A percentile compares a stretch with the other conserved stretches of the same genome.
Evolutionary conservation across 2,329 filamentous ascomycete species (phyloP).

Genomic region (Moelleriella libera): DNA sequence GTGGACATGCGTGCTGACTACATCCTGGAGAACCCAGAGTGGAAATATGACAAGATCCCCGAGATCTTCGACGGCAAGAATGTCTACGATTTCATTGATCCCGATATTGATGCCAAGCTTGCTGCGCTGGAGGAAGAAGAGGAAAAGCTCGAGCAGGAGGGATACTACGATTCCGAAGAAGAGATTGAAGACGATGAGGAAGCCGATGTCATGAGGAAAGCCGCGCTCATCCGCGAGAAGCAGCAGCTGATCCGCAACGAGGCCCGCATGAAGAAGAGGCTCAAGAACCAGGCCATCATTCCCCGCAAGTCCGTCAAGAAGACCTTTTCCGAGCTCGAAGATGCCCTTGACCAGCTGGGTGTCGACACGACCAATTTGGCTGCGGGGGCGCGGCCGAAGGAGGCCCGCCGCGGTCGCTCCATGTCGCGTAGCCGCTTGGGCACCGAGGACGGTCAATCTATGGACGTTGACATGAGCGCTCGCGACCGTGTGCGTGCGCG

Average conservation of each 20-base stretch:
- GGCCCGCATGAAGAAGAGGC: conserved; percentile 82
- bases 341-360: conserved; percentile 71
- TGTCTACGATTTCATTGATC: conserved; percentile 92
- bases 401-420: conserved; percentile 58
- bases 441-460: conserved; percentile 53
- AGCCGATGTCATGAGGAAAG: conserved; percentile 78
- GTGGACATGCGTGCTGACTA: conserved; percentile 86
- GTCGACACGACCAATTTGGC: conserved; percentile 67
- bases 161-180: conserved; percentile 80
- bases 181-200: conserved; percentile 80
- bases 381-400: conserved; percentile 53
- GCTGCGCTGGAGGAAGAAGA: conserved; percentile 89
- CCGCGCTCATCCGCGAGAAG: conserved; percentile 92
- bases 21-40: conserved; percentile 72
- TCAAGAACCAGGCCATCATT: conserved; percentile 94
- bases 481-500: conserved; percentile 53
- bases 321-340: conserved; percentile 75
- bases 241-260: conserved; percentile 85
- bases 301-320: conserved; percentile 71
- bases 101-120: conserved; percentile 89
- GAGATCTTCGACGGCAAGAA: conserved; percentile 94
- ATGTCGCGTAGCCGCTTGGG: conserved; percentile 46
- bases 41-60: conserved; percentile 93
- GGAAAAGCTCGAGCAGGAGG: conserved; percentile 78
- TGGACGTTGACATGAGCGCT: conserved; percentile 55